These are phyloP conservation scores for Metarhizium brunneum DNA, from an alignment of 2,329 filamentous ascomycete genomes.

Conservation along the genomic window DNA sequence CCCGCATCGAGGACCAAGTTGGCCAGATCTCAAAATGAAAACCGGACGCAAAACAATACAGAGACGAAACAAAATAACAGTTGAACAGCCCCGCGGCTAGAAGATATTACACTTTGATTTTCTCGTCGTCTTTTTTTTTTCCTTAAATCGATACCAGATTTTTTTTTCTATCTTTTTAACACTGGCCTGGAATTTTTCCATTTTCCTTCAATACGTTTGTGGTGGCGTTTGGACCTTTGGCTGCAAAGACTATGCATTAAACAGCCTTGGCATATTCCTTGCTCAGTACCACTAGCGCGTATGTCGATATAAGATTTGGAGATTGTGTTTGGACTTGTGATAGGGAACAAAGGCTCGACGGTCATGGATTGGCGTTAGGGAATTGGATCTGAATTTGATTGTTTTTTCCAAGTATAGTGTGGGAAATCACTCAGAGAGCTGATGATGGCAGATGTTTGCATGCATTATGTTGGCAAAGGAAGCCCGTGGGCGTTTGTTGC, in stretches of 20 bases:
- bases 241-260: background rate
- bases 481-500: constrained; percentile 4
- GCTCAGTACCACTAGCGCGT: background rate
- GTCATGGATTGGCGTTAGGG: constrained; percentile 2
- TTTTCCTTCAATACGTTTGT: background rate
- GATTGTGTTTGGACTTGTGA: background rate
- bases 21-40: background rate
- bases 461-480: constrained; percentile 1
- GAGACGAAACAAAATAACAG: background rate
- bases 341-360: background rate
- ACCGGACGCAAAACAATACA: background rate
- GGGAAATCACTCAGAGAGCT: constrained; percentile 1
- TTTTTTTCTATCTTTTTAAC: background rate
- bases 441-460: constrained; percentile 2
- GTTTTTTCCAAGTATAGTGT: background rate
- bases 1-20: background rate
- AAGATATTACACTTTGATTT: background rate
- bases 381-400: background rate
- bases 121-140: background rate
- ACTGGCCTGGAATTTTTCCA: background rate
- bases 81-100: constrained; percentile 3
- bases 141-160: background rate
- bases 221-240: background rate
- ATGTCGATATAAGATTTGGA: background rate
- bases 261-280: background rate